Evolutionary conservation across 2,329 filamentous ascomycete genomes (phyloP).

Genomic region (Orbilia oligospora): DNA sequence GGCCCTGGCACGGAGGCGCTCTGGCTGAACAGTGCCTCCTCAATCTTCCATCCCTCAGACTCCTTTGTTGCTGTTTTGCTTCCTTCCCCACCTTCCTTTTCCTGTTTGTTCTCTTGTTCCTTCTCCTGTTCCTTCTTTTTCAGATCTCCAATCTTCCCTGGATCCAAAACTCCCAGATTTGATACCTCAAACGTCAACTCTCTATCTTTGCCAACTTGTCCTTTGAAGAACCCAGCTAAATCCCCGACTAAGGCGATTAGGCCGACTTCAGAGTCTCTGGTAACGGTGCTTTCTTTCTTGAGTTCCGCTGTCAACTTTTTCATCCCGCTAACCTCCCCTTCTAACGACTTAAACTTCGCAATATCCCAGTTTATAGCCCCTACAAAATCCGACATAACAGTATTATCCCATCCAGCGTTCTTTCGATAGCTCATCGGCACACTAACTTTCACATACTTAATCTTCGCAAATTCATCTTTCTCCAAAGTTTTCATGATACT

Average conservation of each 20-base stretch:
- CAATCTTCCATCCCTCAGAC: slow-evolving; percentile 66
- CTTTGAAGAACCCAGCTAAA: slow-evolving; percentile 68
- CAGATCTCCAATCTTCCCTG: slow-evolving; percentile 21
- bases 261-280: slow-evolving; percentile 67
- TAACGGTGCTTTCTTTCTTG: slow-evolving; percentile 65
- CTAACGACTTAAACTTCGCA: slow-evolving; percentile 68
- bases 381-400: slow-evolving; percentile 65
- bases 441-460: slow-evolving; percentile 43
- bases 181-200: slow-evolving; percentile 71
- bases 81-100: slow-evolving; percentile 26
- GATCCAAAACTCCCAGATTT: slow-evolving; percentile 70
- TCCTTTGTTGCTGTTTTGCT: slow-evolving; percentile 1
- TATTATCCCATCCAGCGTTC: slow-evolving; percentile 40
- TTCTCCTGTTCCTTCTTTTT: background rate
- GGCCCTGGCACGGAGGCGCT: slow-evolving; percentile 69
- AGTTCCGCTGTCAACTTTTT: slow-evolving; percentile 61
- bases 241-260: slow-evolving; percentile 69
- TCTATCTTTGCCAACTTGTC: slow-evolving; percentile 69
- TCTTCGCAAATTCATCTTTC: slow-evolving; percentile 33
- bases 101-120: background rate
- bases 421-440: slow-evolving; percentile 52
- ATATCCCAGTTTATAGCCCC: slow-evolving; percentile 65
- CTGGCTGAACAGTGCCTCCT: slow-evolving; percentile 71
- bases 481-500: slow-evolving; percentile 4
- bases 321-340: slow-evolving; percentile 45